Conservation (phyloP, 1,139 yeast species). For the Geotrichum phurueaensis region DNA sequence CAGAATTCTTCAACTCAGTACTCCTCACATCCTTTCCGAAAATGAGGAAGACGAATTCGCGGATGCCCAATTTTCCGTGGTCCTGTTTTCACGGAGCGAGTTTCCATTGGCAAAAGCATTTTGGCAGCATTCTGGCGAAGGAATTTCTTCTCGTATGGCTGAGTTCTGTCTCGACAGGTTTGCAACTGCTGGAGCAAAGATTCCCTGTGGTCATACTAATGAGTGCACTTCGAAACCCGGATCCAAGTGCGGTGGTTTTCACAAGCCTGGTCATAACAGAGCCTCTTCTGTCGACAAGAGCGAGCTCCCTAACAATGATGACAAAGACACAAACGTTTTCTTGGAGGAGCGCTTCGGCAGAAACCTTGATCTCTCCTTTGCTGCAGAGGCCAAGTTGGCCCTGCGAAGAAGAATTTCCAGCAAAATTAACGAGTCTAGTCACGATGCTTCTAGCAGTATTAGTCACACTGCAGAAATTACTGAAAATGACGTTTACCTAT, state of each 20-base stretch:
- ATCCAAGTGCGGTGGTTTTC: conserved; percentile 18
- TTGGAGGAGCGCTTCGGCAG: conserved; percentile 90
- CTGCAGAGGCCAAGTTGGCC: conserved; percentile 67
- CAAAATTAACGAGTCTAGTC: conserved; percentile 44
- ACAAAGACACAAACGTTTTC: conserved; percentile 57
- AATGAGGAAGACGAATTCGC: conserved; percentile 46
- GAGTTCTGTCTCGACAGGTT: conserved; percentile 72
- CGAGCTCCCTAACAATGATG: conserved; percentile 20
- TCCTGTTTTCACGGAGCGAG: conserved; percentile 59
- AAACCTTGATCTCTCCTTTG: conserved; percentile 70
- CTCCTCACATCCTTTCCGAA: conserved; percentile 54
- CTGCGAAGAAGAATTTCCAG: conserved; percentile 72
- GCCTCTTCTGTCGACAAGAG: not conserved
- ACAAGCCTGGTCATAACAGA: conserved; percentile 7
- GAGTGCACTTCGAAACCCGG: conserved; percentile 15
- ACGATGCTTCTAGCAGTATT: conserved; percentile 29
- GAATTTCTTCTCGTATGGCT: conserved; percentile 81
- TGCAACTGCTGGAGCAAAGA: conserved; percentile 28
- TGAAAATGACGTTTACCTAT: conserved; percentile 70
- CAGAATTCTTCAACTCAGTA: conserved; percentile 72
- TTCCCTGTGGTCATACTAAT: not conserved
- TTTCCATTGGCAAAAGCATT: conserved; percentile 68
- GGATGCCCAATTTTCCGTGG: conserved; percentile 67
- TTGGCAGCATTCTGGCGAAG: conserved; percentile 98
- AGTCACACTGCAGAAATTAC: conserved; percentile 27